Evolutionary conservation across 192 early-diverging fungal species (phyloP).

Genomic region (Coemansia sp.): DNA sequence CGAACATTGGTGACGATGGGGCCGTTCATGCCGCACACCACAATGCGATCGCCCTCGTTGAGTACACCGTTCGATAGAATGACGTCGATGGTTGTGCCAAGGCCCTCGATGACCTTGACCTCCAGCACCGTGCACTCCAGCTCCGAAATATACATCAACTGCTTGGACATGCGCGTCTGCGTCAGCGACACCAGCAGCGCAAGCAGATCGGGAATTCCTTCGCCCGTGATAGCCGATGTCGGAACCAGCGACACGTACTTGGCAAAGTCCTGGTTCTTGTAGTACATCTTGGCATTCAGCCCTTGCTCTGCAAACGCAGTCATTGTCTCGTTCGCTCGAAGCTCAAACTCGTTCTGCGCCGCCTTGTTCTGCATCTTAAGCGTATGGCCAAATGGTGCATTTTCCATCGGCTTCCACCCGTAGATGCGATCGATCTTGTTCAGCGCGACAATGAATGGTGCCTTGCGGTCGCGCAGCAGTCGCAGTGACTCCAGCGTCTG

Average conservation of each 20-base stretch:
- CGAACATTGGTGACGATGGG: constrained; percentile 91
- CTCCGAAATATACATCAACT: constrained; percentile 95
- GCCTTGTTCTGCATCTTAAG: constrained; percentile 69
- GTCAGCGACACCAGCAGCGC: constrained; percentile 88
- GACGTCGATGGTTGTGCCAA: constrained; percentile 97
- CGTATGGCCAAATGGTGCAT: constrained; percentile 79
- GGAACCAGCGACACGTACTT: constrained; percentile 96
- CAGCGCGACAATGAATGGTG: constrained; percentile 96
- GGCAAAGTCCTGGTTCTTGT: constrained; percentile 92
- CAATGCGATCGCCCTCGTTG: constrained; percentile 93
- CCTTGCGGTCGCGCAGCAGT: constrained; percentile 87
- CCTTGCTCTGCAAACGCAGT: constrained; percentile 95
- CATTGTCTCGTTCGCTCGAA: constrained; percentile 73
- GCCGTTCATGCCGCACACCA: constrained; percentile 89
- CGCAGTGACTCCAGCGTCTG: constrained; percentile 96
- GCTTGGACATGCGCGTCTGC: constrained; percentile 90
- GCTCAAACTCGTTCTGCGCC: constrained; percentile 84
- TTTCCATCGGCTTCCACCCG: constrained; percentile 83
- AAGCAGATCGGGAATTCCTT: constrained; percentile 98
- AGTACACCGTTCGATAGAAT: constrained; percentile 93
- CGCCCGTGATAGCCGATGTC: constrained; percentile 96
- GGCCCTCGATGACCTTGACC: constrained; percentile 98
- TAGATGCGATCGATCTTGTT: constrained; percentile 99
- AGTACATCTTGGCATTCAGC: constrained; percentile 89
- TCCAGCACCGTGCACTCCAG: constrained; percentile 97